Evolutionary conservation across 495 filamentous ascomycete species (phyloP).

Genomic region (Hypoxylon subgilvum): DNA sequence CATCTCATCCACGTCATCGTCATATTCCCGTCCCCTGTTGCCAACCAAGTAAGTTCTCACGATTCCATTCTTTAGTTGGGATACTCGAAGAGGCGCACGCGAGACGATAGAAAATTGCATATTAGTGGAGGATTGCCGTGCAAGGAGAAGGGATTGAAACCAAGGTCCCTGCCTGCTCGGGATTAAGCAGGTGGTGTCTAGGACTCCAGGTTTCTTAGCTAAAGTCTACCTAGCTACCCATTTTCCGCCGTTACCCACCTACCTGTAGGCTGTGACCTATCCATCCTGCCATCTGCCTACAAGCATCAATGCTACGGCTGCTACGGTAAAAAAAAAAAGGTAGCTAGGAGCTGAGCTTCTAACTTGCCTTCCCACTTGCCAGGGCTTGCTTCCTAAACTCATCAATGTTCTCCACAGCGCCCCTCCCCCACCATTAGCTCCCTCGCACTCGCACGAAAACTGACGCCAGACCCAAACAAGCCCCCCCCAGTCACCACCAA

Average conservation of each 20-base stretch:
- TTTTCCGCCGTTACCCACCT: not conserved
- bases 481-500: conserved; percentile 24
- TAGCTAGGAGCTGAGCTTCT: conserved; percentile 15
- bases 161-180: conserved; percentile 8
- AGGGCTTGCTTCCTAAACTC: conserved; percentile 27
- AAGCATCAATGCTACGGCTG: not conserved
- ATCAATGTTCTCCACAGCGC: conserved; percentile 29
- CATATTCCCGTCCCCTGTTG: not conserved
- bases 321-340: not conserved
- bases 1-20: no score
- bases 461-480: conserved; percentile 28
- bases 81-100: no score
- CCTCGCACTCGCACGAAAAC: conserved; percentile 21
- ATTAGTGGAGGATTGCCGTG: not conserved
- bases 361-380: not conserved
- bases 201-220: conserved; percentile 9
- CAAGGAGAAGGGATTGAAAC: not conserved
- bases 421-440: conserved; percentile 39
- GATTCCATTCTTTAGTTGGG: no score
- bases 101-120: no score
- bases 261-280: not conserved
- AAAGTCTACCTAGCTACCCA: not conserved
- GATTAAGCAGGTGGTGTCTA: no score
- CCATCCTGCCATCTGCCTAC: not conserved
- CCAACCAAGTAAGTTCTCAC: no score